Evolutionary conservation across 805 yeast species (phyloP), one percentile per base, ranked within the genome.

Genomic region (Suhomyces xylopsoci): DNA sequence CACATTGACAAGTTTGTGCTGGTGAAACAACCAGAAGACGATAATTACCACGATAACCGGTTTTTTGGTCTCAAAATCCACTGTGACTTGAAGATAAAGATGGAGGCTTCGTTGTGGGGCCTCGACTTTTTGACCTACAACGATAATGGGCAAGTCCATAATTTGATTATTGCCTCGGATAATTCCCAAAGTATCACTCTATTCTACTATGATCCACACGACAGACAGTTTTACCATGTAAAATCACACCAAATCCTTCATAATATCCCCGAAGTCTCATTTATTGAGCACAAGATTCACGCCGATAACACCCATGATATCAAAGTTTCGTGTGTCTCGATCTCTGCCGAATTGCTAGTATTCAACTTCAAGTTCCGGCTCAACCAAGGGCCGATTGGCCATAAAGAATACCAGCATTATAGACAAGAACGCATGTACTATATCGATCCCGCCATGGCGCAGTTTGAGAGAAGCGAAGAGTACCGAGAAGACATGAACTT

Each of bases 51-150:
- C 3, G 45, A 50, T 4, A 51, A 30, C 9, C 17, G 57, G 55
- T 65, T 56, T 53, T 59, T 41, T 55, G 66, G 63, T 7, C 50
- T 62, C 9, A 57, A 58, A 28, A 51, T 68, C 1, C 54, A 58
- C 5, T 62, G 74, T 2, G 69, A 63, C 19, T 59, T 66, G 34
- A 61, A 58, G 24, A 51, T 79, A 3, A 68, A 65, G 30, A 58
- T 78, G 46, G 68, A 68, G 5, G 66, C 78, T 1, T 81, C 87
- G 1, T 81, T 78, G 1, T 86, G 91, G 91, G 88, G 89, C 0
- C 58, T 82, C 17, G 88, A 83, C 59, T 65, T 79, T 38, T 56
- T 65, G 25, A 25, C 34, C 6, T 57, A 55, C 34, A 3, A 20
- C 1, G 55, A 53, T 28, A 12, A 20, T 5, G 65, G 62, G 8